Evolutionary conservation across 2,329 filamentous ascomycete genomes (phyloP).

Genomic region (Ramularia collo-cygni): DNA sequence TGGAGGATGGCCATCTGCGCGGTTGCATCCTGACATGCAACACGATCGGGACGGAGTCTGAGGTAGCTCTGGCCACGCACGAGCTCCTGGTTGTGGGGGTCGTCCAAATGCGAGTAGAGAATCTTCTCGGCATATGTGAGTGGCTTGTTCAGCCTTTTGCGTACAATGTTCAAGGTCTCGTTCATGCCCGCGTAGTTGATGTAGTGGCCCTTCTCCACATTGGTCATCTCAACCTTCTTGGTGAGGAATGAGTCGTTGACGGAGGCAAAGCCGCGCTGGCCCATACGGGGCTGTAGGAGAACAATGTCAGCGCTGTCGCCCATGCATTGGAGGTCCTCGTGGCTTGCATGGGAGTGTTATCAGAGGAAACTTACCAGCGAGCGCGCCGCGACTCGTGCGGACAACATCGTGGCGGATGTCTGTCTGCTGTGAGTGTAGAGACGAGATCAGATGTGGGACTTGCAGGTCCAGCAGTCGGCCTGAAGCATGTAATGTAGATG

Average conservation of each 20-base stretch:
- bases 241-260: constrained; percentile 79
- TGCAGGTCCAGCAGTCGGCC: constrained; percentile 20
- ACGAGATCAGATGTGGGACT: constrained; percentile 9
- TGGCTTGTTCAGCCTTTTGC: constrained; percentile 80
- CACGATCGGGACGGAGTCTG: constrained; percentile 92
- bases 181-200: constrained; percentile 99
- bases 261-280: constrained; percentile 67
- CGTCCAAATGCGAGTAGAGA: constrained; percentile 96
- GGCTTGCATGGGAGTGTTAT: constrained; percentile 9
- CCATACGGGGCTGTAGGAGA: constrained; percentile 30
- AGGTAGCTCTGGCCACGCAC: constrained; percentile 93
- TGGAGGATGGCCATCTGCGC: constrained; percentile 99
- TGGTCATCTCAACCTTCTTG: constrained; percentile 97
- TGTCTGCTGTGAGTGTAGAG: constrained; percentile 15
- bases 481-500: constrained; percentile 12
- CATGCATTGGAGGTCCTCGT: constrained; percentile 4
- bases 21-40: constrained; percentile 98
- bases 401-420: constrained; percentile 29
- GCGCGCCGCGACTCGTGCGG: constrained; percentile 33
- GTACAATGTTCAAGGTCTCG: constrained; percentile 90
- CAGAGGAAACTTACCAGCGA: constrained; percentile 32
- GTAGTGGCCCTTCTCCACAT: constrained; percentile 90
- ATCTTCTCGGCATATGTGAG: constrained; percentile 98
- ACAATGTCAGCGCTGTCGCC: constrained; percentile 14
- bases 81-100: constrained; percentile 92